phyloP scores from a whole-genome alignment of 495 filamentous ascomycete genomes.

The Venustampulla echinocandica region DNA sequence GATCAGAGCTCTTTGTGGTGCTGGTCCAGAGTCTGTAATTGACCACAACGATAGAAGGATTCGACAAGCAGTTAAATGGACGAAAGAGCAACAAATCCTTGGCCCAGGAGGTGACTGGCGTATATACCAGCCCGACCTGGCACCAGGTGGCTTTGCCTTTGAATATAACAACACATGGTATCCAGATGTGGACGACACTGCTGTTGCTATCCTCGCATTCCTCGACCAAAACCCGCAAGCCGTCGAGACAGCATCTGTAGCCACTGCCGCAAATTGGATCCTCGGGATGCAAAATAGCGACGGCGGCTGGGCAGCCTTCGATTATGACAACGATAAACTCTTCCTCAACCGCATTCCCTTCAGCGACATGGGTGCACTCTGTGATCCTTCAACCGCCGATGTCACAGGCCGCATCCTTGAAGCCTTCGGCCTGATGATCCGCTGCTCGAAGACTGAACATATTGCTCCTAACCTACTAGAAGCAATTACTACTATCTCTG shows the following conservation, averaged over 20 bases:
- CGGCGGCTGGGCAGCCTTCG: conserved; percentile 38
- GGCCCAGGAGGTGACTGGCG: conserved; percentile 27
- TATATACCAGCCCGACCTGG: conserved; percentile 20
- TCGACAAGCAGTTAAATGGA: conserved; percentile 22
- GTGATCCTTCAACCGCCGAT: conserved; percentile 21
- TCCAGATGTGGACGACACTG: conserved; percentile 40
- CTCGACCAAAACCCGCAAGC: conserved; percentile 23
- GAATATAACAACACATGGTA: conserved; percentile 29
- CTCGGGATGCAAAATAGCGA: conserved; percentile 39
- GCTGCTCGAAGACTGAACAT: conserved; percentile 10
- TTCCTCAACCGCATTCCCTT: conserved; percentile 36
- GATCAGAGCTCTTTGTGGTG: conserved; percentile 26
- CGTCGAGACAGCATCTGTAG: conserved; percentile 2
- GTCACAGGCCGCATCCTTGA: conserved; percentile 32
- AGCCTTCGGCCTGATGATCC: conserved; percentile 28
- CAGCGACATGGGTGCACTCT: conserved; percentile 34
- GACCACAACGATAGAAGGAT: not conserved
- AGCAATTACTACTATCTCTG: not conserved
- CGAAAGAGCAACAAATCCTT: conserved; percentile 22
- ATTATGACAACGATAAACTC: conserved; percentile 29
- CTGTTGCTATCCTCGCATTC: conserved; percentile 27
- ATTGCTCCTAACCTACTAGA: not conserved
- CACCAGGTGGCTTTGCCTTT: conserved; percentile 29
- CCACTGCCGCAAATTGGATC: conserved; percentile 27
- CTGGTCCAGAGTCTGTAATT: too few species aligned